Base-by-base conservation (phyloP, 305 asterid genomes). In the Coffea humblotiana region DNA sequence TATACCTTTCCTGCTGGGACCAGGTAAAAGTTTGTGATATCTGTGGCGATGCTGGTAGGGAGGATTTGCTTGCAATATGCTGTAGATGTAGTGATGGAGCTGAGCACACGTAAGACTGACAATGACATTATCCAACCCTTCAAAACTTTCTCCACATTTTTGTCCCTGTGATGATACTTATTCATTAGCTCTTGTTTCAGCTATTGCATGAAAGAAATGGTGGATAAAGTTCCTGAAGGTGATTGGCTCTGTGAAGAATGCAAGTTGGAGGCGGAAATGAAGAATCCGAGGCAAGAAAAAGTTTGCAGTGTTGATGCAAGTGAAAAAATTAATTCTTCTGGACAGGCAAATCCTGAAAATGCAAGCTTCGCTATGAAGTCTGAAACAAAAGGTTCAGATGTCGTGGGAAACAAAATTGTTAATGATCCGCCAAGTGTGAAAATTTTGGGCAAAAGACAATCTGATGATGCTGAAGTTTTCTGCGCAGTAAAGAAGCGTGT, bases 1-100 rank as follows among this genome's bases (percentile, higher is more conserved):
- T 29, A 32, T 63, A 10, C 48, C 8, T 43, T 82, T 81, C 70
- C 61, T 75, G 63, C 78, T 84, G 81, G 69, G 80, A 73, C 83
- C 83, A 92, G 98, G 98, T 95, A 81, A 92, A 95, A 91, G 97
- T 95, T 82, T 95, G 98, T 79, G 98, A 95, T 89, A 93, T 92
- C 63, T 95, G 98, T 82, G 98, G 97, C 80, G 97, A 93, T 90
- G 92, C 96, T 13, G 98, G 98, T 48, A 90, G 96, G 75, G 98
- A 95, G 86, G 93, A 95, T 87, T 89, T 92, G 83, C 98, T 95
- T 85, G 97, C 97, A 81, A 86, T 89, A 83, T 95, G 99, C 85
- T 87, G 88, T 80, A 85, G 85, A 85, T 95, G 99, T 84, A 88
- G 86, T 77, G 99, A 95, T 88, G 99, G 99, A 72, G 99, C 99